Evolutionary conservation across 2,329 filamentous ascomycete species (phyloP), one percentile per base, ranked within the genome.

Genomic region (Sclerotinia spermophila): DNA sequence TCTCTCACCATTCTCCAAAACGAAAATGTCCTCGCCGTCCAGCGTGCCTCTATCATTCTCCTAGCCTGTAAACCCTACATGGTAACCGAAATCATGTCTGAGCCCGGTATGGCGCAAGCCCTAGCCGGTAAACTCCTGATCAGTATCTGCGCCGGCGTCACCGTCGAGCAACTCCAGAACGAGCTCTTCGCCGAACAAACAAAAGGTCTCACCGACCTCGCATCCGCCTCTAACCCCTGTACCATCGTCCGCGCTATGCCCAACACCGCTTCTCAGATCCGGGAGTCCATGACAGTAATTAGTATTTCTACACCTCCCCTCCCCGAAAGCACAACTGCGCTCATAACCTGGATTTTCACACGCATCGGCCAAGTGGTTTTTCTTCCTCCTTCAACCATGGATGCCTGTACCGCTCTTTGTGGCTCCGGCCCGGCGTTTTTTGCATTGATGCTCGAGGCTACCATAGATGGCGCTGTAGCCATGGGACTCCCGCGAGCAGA

Each of bases 241-340:
- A 61, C 55, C 3, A 61, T 68, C 56, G 11, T 96, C 6, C 86
- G 93, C 44, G 92, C 91, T 69, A 93, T 96, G 87, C 93, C 93
- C 75, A 96, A 96, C 82, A 94, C 92, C 0, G 92, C 93, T 17
- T 89, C 90, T 38, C 85, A 92, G 64, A 90, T 96, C 71, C 83
- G 92, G 61, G 90, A 96, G 81, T 90, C 87, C 75, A 96, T 96
- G 92, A 95, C 90, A 5, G 89, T 96, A 68, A 90, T 97, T 75
- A 89, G 88, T 62, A 88, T 85, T 60, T 84, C 85, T 10, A 83
- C 82, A 13, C 87, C 89, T 13, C 85, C 89, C 4, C 82, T 92
- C 21, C 83, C 85, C 7, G 78, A 83, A 1, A 81, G 83, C 27
- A 84, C 85, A 42, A 82, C 86, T 60, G 81, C 78, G 72, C 84